Percentiles rank a stretch among this genome's conserved stretches.
phyloP scores from a whole-genome alignment of 495 filamentous ascomycete species.

The Podospora fimiseda region DNA sequence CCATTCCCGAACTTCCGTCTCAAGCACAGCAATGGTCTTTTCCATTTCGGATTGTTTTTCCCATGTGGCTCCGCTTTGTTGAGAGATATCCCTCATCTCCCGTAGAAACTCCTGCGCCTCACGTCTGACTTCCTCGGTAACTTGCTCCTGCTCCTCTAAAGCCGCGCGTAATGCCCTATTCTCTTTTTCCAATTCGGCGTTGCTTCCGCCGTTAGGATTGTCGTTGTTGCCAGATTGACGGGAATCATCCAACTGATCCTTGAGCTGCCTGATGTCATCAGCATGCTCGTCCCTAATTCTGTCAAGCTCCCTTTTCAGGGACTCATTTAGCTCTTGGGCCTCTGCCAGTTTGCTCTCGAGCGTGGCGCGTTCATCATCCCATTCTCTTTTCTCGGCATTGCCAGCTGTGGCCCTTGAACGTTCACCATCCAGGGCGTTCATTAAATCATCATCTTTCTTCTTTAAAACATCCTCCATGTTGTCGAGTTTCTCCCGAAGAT shows the following conservation, averaged over 20 bases:
- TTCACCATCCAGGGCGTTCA: constrained; percentile 34
- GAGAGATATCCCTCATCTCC: constrained; percentile 83
- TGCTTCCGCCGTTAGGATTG: constrained; percentile 25
- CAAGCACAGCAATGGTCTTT: constrained; percentile 63
- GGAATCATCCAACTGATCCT: constrained; percentile 55
- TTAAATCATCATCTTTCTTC: constrained; percentile 45
- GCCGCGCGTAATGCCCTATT: constrained; percentile 66
- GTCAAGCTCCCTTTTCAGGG: constrained; percentile 71
- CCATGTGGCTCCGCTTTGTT: constrained; percentile 68
- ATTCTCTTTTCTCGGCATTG: constrained; percentile 60
- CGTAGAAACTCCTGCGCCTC: constrained; percentile 78
- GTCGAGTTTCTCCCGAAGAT: constrained; percentile 67
- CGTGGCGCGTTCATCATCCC: constrained; percentile 62
- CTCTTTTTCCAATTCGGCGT: constrained; percentile 61
- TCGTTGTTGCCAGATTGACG: constrained; percentile 23
- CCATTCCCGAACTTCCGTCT: constrained; percentile 81
- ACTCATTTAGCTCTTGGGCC: constrained; percentile 69
- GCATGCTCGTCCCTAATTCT: constrained; percentile 61
- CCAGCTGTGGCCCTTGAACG: constrained; percentile 35
- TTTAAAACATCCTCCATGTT: constrained; percentile 57
- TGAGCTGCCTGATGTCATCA: constrained; percentile 55
- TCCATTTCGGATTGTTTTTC: constrained; percentile 75
- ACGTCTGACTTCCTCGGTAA: constrained; percentile 83
- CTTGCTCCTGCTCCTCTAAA: constrained; percentile 64
- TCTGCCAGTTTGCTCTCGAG: constrained; percentile 75